Evolutionary conservation across 1,139 yeast genomes (phyloP).

Genomic region (Magnusiomyces magnusii): DNA sequence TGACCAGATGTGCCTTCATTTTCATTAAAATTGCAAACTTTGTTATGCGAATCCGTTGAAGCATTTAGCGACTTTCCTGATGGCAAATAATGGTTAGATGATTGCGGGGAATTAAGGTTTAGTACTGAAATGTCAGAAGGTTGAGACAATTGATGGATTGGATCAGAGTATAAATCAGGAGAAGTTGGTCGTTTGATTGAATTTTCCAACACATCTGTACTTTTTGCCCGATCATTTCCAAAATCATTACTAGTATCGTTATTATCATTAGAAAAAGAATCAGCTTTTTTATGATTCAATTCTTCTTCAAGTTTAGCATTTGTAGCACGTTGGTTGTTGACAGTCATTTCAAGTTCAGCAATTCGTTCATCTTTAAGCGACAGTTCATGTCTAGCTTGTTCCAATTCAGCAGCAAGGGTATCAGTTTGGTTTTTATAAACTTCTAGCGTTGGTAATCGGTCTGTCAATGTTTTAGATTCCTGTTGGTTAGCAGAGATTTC

Average conservation of each 20-base stretch:
- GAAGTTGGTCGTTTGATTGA: not conserved
- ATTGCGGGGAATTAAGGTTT: not conserved
- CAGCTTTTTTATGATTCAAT: not conserved
- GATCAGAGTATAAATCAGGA: slow-evolving; percentile 2
- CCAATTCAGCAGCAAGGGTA: slow-evolving; percentile 15
- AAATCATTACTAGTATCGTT: not conserved
- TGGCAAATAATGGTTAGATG: not conserved
- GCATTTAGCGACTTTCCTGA: not conserved
- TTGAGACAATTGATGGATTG: slow-evolving; percentile 5
- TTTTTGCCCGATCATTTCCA: not conserved
- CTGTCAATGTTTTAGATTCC: slow-evolving; percentile 10
- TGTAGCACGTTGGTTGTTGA: not conserved
- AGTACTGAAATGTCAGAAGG: slow-evolving; percentile 1
- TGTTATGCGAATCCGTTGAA: not conserved
- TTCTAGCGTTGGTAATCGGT: slow-evolving; percentile 11
- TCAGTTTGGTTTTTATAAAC: slow-evolving; percentile 7
- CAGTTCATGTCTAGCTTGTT: slow-evolving; percentile 20
- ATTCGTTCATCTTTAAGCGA: slow-evolving; percentile 22
- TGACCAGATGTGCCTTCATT: not conserved
- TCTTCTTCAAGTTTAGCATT: not conserved
- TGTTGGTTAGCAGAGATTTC: slow-evolving; percentile 20
- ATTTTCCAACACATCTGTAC: not conserved
- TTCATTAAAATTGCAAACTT: not conserved
- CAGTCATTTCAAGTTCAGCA: slow-evolving; percentile 18
- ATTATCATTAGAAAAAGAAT: not conserved